Conservation (phyloP, 2,329 filamentous ascomycete genomes). For the Alternaria viburni region DNA sequence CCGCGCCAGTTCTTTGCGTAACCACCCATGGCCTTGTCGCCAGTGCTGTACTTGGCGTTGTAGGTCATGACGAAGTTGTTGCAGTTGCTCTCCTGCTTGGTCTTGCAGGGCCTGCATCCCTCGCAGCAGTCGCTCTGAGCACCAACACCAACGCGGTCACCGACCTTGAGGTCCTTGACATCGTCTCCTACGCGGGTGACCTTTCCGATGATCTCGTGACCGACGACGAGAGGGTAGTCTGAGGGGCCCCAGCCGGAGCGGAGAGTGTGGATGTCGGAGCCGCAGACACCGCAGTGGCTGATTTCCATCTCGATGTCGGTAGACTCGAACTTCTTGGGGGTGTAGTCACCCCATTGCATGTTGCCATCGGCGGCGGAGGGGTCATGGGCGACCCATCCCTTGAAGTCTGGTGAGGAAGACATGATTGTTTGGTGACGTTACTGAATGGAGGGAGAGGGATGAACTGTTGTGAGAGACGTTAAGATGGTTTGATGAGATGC, state of each 20-base stretch:
- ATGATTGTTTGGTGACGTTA: slow-evolving; percentile 14
- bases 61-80: slow-evolving; percentile 55
- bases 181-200: slow-evolving; percentile 49
- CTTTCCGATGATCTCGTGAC: slow-evolving; percentile 51
- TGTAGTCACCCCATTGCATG: slow-evolving; percentile 59
- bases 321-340: slow-evolving; percentile 62
- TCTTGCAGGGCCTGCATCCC: slow-evolving; percentile 56
- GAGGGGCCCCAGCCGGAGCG: slow-evolving; percentile 54
- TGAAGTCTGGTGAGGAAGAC: slow-evolving; percentile 51
- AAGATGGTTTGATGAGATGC: background rate
- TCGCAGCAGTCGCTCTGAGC: slow-evolving; percentile 57
- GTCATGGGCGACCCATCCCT: slow-evolving; percentile 64
- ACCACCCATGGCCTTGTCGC: slow-evolving; percentile 68
- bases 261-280: slow-evolving; percentile 44
- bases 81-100: slow-evolving; percentile 53
- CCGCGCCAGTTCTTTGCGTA: slow-evolving; percentile 71
- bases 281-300: slow-evolving; percentile 51
- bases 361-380: slow-evolving; percentile 58
- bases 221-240: slow-evolving; percentile 56
- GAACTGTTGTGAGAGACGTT: background rate
- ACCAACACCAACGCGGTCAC: slow-evolving; percentile 64
- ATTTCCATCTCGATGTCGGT: slow-evolving; percentile 62
- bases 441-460: background rate
- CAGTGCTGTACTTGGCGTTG: slow-evolving; percentile 56
- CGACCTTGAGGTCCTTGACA: slow-evolving; percentile 61